Evolutionary conservation across 306 rosid genomes (phyloP), one percentile per base, ranked within the genome.

Genomic region (Nissolia schottii): DNA sequence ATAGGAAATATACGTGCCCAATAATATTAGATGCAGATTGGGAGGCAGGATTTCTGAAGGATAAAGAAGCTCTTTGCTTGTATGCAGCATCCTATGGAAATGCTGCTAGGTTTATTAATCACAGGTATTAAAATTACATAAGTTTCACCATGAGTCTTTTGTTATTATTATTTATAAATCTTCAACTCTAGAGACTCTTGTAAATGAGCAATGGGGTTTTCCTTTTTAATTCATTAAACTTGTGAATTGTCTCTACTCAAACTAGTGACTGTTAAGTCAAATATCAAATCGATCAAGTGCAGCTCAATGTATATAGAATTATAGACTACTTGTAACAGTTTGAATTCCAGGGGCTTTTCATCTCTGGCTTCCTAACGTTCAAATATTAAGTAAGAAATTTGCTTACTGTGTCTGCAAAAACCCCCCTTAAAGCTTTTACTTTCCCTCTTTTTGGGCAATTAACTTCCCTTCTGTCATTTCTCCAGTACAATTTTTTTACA

Each of bases 21-120:
- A 75, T 85, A 55, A 60, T 91, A 65, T 82, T 94, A 74, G 97
- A 91, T 82, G 91, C 93, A 40, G 84, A 77, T 72, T 94, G 99
- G 99, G 86, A 77, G 70, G 79, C 77, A 19, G 86, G 83, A 29
- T 66, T 35, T 53, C 51, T 86, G 63, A 79, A 80, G 80, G 84
- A 86, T 69, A 83, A 84, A 62, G 82, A 89, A 74, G 90, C 97
- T 76, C 93, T 94, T 22, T 89, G 95, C 81, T 86, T 91, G 83
- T 96, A 89, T 76, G 91, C 97, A 23, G 82, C 95, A 66, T 75
- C 83, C n/a, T 91, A 82, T 79, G 96, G 96, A 68, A 94, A 94
- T 76, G 85, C 80, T 76, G 95, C 97, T 49, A 88, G 97, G 76
- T 91, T 94, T 72, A 91, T 94, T 56, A 94, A 94, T 76, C 98